Evolutionary conservation across 805 yeast genomes (phyloP).

Genomic region (Lipomyces orientalis): DNA sequence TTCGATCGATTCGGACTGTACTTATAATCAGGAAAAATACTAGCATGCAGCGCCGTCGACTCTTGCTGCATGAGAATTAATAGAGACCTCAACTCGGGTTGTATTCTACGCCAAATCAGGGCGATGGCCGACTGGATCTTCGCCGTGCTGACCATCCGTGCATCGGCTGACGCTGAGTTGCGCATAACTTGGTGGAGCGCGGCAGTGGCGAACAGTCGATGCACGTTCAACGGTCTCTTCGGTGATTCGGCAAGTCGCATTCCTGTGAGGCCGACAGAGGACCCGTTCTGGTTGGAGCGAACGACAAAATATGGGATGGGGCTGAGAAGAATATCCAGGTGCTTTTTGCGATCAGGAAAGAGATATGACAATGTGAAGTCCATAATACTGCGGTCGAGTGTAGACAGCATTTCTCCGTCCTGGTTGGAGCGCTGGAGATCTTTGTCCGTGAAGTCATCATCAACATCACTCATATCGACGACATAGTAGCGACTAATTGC

Average conservation of each 20-base stretch:
- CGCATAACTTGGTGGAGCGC: conserved; percentile 1
- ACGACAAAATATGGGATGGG: neutral
- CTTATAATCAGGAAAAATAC: neutral
- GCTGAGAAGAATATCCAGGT: neutral
- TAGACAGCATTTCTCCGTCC: neutral
- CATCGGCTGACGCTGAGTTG: neutral
- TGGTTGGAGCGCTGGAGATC: neutral
- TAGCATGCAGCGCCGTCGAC: neutral
- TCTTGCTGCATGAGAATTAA: neutral
- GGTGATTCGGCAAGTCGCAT: neutral
- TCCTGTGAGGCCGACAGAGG: neutral
- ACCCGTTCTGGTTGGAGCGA: neutral
- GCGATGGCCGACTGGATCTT: neutral
- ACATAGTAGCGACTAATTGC: neutral
- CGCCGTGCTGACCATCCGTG: conserved; percentile 3
- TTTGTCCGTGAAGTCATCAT: neutral
- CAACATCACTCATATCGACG: neutral
- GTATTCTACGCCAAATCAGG: neutral
- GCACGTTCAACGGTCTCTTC: conserved; percentile 1
- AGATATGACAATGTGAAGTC: conserved; percentile 1
- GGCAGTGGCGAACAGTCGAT: neutral
- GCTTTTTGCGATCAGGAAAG: neutral
- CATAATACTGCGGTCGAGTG: neutral
- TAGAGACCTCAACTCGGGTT: neutral
- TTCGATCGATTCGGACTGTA: neutral